Conservation (phyloP, 805 yeast species). For the Kodamaea laetipori region DNA sequence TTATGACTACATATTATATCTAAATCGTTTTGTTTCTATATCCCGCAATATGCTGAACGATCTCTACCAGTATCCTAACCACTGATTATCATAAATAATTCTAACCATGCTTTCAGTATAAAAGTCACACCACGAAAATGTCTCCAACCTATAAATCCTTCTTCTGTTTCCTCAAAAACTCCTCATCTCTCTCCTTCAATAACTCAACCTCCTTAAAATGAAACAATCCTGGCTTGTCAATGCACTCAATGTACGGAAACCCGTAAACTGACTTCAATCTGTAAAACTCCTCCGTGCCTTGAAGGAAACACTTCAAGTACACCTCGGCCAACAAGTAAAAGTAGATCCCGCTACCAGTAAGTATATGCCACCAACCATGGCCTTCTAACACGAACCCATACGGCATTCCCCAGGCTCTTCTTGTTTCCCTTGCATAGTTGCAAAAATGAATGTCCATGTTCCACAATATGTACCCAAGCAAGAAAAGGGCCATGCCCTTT, state of each 20-base stretch:
- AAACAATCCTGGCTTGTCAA: conserved; percentile 30
- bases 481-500: conserved; percentile 62
- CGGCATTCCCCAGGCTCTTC: conserved; percentile 77
- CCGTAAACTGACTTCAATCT: conserved; percentile 59
- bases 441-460: conserved; percentile 86
- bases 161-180: conserved; percentile 11
- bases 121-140: background rate
- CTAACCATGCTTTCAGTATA: too few relatives aligned
- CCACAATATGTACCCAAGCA: conserved; percentile 83
- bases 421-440: conserved; percentile 50
- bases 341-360: conserved; percentile 87
- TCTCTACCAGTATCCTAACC: background rate
- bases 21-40: too few relatives aligned
- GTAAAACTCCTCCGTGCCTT: conserved; percentile 57
- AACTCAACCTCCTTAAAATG: conserved; percentile 20
- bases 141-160: conserved; percentile 14
- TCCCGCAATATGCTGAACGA: too few relatives aligned
- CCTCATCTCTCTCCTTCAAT: conserved; percentile 18
- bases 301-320: conserved; percentile 67
- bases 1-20: too few relatives aligned
- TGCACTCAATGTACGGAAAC: conserved; percentile 24
- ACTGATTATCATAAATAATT: too few relatives aligned
- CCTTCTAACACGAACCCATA: conserved; percentile 84
- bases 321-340: conserved; percentile 79
- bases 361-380: conserved; percentile 97